Base-by-base conservation (phyloP, 2,329 filamentous ascomycete species). In the Fonsecaea pedrosoi region DNA sequence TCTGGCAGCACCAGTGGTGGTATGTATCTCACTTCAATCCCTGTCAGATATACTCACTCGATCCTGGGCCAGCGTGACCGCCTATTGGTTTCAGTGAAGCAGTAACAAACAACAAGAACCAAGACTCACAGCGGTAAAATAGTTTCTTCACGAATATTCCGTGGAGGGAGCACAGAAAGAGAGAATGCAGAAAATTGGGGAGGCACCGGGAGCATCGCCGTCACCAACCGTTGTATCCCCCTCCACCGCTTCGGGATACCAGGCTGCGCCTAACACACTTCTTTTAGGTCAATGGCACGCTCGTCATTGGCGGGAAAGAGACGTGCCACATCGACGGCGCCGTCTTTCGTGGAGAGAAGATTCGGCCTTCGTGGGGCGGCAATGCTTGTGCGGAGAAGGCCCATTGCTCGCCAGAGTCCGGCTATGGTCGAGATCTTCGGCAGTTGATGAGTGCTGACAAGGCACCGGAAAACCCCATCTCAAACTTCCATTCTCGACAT, bases 311-410 rank as follows among this genome's bases (percentile, higher is more conserved):
- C 21, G 18, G 45, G 21, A 5, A 25, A 10, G 25, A 13, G 8
- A 25, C 45, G 18, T 50, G 45, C 45, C 45, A 50, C 45, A 25
- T 50, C 18, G 15, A 25, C 40, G 18, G n/a, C 1, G 15, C 15
- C 18, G 15, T 6, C n/a, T 45, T 45, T 45, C 50, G 38, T 61
- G 32, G 42, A 61, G 59, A 37, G 34, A 48, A 61, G 59, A 61
- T 56, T 12, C 38, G 37, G 37, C 54, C 34, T 34, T 54, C 58
- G 64, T 66, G 64, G 64, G 59, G 64, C 58, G 50, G 13, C n/a
- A 40, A 21, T 54, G 45, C 50, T 34, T 35, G 35, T 61, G 55
- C 66, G 66, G 66, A 68, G 63, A 68, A 64, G 42, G 40, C 66
- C 66, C 63, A 65, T 56, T 45, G 21, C 9, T 15, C n/a, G 12